phyloP scores from a whole-genome alignment of 2,329 filamentous ascomycete species.

The Hypoxylon sp. region DNA sequence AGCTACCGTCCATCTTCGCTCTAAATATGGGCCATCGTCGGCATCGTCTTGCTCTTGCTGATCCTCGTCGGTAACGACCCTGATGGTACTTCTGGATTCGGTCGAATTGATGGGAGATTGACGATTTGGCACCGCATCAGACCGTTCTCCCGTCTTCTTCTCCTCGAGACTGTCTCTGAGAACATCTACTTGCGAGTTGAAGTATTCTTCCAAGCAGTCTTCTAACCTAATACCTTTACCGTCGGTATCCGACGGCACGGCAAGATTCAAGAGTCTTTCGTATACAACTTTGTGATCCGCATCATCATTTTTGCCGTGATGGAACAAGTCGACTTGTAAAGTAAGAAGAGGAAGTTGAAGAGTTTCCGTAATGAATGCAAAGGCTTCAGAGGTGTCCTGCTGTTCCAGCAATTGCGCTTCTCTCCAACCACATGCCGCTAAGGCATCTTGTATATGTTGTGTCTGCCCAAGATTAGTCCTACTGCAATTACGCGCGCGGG shows the following conservation, averaged over 20 bases:
- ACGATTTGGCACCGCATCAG: constrained; percentile 53
- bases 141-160: constrained; percentile 55
- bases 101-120: constrained; percentile 40
- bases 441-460: constrained; percentile 81
- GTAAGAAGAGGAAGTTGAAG: constrained; percentile 89
- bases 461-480: constrained; percentile 67
- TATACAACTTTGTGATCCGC: constrained; percentile 97
- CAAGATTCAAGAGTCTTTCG: constrained; percentile 89
- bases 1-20: constrained; percentile 54
- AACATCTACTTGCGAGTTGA: constrained; percentile 94
- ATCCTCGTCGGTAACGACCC: constrained; percentile 50
- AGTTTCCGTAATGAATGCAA: constrained; percentile 92
- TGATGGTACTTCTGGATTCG: constrained; percentile 53
- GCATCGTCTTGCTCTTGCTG: constrained; percentile 44
- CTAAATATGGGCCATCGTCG: constrained; percentile 48
- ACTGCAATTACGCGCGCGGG: not conserved
- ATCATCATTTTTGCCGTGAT: constrained; percentile 85
- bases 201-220: constrained; percentile 92
- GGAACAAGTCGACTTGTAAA: constrained; percentile 93
- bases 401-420: constrained; percentile 83
- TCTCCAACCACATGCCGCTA: constrained; percentile 89
- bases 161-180: constrained; percentile 76
- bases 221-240: constrained; percentile 83
- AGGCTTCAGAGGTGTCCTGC: constrained; percentile 96
- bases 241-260: constrained; percentile 82